A percentile compares a stretch with the other conserved stretches of the same genome.
phyloP scores from a whole-genome alignment of 2,329 filamentous ascomycete species.

The Penicillium sp. region DNA sequence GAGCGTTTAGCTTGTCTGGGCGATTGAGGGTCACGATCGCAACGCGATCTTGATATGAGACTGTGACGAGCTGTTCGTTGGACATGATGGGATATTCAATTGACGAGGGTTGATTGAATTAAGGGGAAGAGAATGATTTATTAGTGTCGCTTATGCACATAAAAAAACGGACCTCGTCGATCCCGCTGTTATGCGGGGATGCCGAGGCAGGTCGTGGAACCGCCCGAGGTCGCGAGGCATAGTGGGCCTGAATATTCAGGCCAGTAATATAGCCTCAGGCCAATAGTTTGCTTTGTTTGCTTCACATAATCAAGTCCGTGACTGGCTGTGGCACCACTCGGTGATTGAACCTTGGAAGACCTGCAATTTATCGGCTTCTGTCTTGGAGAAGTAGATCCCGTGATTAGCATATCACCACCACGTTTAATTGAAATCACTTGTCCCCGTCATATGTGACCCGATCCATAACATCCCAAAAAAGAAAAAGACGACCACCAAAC shows the following conservation, averaged over 20 bases:
- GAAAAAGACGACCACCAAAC: constrained; percentile 6
- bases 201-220: constrained; percentile 17
- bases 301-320: constrained; percentile 14
- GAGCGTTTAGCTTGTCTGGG: constrained; percentile 82
- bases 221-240: not conserved
- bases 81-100: constrained; percentile 20
- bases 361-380: not conserved
- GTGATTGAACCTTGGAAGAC: constrained; percentile 5
- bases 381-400: not conserved
- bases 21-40: constrained; percentile 87
- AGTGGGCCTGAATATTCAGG: not conserved
- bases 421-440: not conserved
- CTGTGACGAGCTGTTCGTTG: constrained; percentile 52
- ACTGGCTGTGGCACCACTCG: constrained; percentile 13
- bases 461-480: not conserved
- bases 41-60: constrained; percentile 68
- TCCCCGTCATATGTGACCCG: not conserved
- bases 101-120: not conserved
- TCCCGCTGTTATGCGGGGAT: constrained; percentile 19
- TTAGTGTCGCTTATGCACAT: not conserved
- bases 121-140: not conserved
- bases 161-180: not conserved
- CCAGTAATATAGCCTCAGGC: not conserved
- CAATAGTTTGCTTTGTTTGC: constrained; percentile 23
- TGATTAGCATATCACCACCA: not conserved